These are phyloP conservation scores for Endocladia muricata DNA, from an alignment of 31 red algal species.

Conservation along the genomic window DNA sequence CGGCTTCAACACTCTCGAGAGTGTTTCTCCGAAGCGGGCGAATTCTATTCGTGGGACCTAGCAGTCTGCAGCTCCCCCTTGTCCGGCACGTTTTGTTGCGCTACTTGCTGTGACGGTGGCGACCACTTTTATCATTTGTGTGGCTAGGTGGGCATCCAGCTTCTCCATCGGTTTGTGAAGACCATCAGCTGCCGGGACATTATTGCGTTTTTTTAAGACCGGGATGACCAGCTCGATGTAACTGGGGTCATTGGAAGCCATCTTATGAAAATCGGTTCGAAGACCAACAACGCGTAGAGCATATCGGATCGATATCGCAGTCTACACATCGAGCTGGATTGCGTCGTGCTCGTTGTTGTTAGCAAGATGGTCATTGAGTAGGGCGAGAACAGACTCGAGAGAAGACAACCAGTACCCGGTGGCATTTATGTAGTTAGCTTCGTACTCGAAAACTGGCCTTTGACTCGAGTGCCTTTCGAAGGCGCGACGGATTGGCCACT, in stretches of 20 bases:
- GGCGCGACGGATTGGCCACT: too few species aligned
- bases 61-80: background rate
- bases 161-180: constrained; percentile 5
- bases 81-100: constrained; percentile 1
- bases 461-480: too few species aligned
- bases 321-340: background rate
- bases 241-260: background rate
- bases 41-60: background rate
- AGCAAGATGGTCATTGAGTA: background rate
- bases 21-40: background rate
- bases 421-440: constrained; percentile 11
- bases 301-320: background rate
- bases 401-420: constrained; percentile 11
- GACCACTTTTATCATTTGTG: constrained; percentile 8
- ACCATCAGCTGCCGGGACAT: background rate
- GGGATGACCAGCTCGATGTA: constrained; percentile 3
- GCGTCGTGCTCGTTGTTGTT: background rate
- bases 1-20: background rate
- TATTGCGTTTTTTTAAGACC: background rate
- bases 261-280: background rate
- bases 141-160: background rate
- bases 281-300: background rate
- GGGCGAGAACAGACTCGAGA: background rate
- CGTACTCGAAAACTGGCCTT: constrained; percentile 16
- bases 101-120: constrained; percentile 11